Conservation (phyloP, 179 eudicot genomes). For the Gypsophila paniculata region DNA sequence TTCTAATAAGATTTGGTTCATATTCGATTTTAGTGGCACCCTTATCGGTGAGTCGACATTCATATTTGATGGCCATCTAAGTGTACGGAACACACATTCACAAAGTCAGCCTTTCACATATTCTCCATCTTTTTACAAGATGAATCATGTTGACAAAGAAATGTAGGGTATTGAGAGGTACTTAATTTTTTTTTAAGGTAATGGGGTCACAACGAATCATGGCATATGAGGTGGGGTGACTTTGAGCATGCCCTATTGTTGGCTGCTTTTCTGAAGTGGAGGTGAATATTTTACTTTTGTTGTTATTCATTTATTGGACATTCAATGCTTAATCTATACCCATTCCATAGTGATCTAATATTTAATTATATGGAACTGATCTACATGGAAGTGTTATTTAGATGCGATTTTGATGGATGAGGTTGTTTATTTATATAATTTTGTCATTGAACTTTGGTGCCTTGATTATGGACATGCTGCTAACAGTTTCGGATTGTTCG, state of each 20-base stretch:
- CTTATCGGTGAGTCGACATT: no score
- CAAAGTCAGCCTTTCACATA: no score
- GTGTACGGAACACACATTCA: no score
- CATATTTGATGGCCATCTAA: no score
- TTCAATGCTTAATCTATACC: constrained; percentile 4
- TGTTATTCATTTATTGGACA: neutral
- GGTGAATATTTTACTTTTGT: neutral
- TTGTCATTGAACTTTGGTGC: no score
- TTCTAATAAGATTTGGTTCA: no score
- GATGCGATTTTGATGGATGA: constrained; percentile 14
- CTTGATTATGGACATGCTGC: constrained; percentile 4
- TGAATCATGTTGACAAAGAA: no score
- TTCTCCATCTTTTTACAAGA: no score
- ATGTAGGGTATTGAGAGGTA: no score
- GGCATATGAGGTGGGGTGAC: neutral
- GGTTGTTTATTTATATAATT: neutral
- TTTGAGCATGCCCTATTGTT: neutral
- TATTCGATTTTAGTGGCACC: no score
- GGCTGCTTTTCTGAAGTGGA: constrained; percentile 8
- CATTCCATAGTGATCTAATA: constrained; percentile 4
- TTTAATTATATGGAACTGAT: neutral
- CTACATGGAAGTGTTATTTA: neutral
- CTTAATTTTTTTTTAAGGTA: neutral
- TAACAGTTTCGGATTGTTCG: no score
- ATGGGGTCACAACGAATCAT: neutral